phyloP scores from a whole-genome alignment of 1,139 yeast genomes.

The Entelexis paramagnoliae region DNA sequence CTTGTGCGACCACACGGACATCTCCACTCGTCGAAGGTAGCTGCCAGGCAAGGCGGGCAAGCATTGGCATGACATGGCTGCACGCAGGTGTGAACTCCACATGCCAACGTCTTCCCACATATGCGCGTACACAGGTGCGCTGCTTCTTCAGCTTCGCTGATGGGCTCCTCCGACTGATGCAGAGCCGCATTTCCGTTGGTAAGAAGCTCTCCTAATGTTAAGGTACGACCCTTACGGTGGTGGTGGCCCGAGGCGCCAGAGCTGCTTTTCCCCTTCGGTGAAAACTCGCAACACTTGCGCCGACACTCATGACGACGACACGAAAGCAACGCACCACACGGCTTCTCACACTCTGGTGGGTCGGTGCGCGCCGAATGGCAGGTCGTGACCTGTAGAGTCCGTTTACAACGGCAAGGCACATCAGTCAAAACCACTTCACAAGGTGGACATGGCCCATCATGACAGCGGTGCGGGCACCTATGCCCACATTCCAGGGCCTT shows the following conservation, averaged over 20 bases:
- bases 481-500: constrained; percentile 22
- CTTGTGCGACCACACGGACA: constrained; percentile 23
- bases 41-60: constrained; percentile 20
- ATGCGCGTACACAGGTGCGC: constrained; percentile 18
- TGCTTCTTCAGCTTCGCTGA: constrained; percentile 16
- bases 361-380: not conserved
- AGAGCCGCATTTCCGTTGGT: not conserved
- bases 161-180: not conserved
- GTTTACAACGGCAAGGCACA: constrained; percentile 7
- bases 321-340: constrained; percentile 6
- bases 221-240: not conserved
- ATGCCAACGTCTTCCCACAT: constrained; percentile 17
- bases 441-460: constrained; percentile 20
- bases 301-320: constrained; percentile 10
- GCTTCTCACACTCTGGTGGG: not conserved
- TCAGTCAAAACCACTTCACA: constrained; percentile 5
- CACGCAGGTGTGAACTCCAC: constrained; percentile 20
- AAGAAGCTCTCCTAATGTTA: constrained; percentile 2
- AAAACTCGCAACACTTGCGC: constrained; percentile 4
- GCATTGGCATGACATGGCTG: constrained; percentile 20
- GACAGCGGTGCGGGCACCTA: constrained; percentile 19
- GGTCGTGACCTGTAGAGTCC: not conserved
- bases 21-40: constrained; percentile 18
- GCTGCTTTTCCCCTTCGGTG: not conserved
- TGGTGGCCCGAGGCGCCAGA: not conserved